Percentiles rank a stretch among this genome's conserved stretches.
Conservation (phyloP, 192 early-diverging fungal genomes). For the Endogone sp. region DNA sequence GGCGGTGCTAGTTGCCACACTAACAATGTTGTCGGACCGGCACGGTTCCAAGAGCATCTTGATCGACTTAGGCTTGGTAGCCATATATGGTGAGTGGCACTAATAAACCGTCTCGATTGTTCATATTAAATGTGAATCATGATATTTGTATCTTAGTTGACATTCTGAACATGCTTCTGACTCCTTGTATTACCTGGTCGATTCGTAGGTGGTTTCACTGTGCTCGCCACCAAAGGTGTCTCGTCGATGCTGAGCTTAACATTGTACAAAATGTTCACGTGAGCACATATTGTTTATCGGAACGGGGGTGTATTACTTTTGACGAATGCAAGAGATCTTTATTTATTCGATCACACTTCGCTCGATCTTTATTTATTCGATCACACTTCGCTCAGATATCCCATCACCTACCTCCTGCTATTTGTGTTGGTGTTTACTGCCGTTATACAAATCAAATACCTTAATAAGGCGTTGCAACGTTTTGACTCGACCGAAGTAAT, state of each 20-base stretch:
- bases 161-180: no score
- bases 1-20: constrained; percentile 18
- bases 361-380: neutral
- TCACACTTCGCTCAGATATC: constrained; percentile 29
- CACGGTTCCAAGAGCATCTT: constrained; percentile 51
- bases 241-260: constrained; percentile 61
- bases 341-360: neutral
- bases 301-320: no score
- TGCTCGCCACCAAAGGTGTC: constrained; percentile 64
- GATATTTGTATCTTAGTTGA: no score
- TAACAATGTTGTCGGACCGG: constrained; percentile 39
- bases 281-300: neutral
- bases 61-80: constrained; percentile 62
- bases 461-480: constrained; percentile 61
- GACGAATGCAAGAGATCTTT: no score
- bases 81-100: constrained; percentile 55
- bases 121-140: no score
- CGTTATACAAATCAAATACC: constrained; percentile 58
- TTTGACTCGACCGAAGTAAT: constrained; percentile 72
- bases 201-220: constrained; percentile 62
- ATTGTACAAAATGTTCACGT: constrained; percentile 59
- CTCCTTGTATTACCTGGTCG: constrained; percentile 1
- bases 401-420: constrained; percentile 60
- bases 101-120: neutral
- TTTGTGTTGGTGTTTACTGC: constrained; percentile 57